Base-by-base conservation (phyloP, 2,329 filamentous ascomycete genomes). In the Beauveria caledonica region DNA sequence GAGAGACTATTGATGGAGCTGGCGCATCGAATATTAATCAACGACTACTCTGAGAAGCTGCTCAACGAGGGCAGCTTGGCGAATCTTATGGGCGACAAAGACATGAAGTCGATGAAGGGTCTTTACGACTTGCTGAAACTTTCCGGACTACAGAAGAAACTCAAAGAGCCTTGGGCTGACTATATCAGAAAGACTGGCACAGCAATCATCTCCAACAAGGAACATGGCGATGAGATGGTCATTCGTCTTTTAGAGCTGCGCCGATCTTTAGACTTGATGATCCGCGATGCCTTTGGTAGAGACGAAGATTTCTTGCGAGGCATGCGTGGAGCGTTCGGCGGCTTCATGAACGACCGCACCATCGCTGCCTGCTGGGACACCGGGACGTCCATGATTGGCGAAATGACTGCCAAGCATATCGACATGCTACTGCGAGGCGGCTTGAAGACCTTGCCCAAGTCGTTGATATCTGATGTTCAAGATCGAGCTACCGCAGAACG, bases 371-470 rank as follows among this genome's bases (percentile, higher is more conserved):
- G 85, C 5, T 93, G 89, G 83, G 85, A 86, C 56, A 90, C 89
- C 0, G 88, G 92, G 60, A 95, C 92, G 60, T 91, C 92, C 19
- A 97, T 96, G 78, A 91, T 96, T 15, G 94, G 93, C 54, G 94
- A 99, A 77, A 96, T 97, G 92, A 95, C 97, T 66, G 95, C 94
- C 33, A 97, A 97, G 74, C 92, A 97, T 68, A 89, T 99, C 63
- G 94, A 99, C 73, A 81, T 89, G 76, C 79, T 99, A 21, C 81
- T 99, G 36, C 86, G 92, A 60, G 91, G 91, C 54, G 95, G 94
- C 1, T 80, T 93, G 51, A 97, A 95, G 72, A 87, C 88, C 0
- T 82, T 95, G 9, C 90, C 90, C 1, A 81, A 85, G 49, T 82
- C 84, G 23, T 78, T 93, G 9, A 77, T 86, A 1, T 84, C 86